Conservation (phyloP, 31 red algal genomes). For the Bonnemaisonia californica region DNA sequence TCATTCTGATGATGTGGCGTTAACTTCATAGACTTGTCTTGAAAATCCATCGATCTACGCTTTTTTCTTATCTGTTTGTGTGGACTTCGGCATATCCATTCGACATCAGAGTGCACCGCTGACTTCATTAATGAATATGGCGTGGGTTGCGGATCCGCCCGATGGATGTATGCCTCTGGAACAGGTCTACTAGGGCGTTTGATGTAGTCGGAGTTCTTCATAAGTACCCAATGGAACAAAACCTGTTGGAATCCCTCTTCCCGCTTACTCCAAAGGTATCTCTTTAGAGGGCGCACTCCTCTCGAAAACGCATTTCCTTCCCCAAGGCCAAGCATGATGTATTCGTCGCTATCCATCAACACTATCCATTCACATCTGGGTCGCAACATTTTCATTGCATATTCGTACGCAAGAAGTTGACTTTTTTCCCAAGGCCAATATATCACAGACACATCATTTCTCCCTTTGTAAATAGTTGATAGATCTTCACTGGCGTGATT, state of each 20-base stretch:
- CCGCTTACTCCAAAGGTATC: background rate
- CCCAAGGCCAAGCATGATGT: constrained; percentile 7
- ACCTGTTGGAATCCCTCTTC: background rate
- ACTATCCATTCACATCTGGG: constrained; percentile 48
- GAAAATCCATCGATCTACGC: background rate
- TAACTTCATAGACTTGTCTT: background rate
- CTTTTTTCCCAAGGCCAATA: constrained; percentile 49
- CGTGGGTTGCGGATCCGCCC: background rate
- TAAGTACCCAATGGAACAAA: background rate
- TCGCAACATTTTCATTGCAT: constrained; percentile 10
- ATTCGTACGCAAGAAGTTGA: constrained; percentile 43
- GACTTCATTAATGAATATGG: background rate
- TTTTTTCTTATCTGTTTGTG: background rate
- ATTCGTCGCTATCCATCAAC: constrained; percentile 49
- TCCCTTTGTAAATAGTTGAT: background rate
- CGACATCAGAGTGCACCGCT: background rate
- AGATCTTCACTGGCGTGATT: constrained; percentile 19
- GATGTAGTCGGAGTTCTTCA: background rate
- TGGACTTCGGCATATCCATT: background rate
- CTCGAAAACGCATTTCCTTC: background rate
- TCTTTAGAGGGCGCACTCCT: constrained; percentile 23
- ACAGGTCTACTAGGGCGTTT: background rate
- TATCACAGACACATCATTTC: constrained; percentile 35
- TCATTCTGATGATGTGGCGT: background rate
- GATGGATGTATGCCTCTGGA: background rate